Evolutionary conservation across 345 rosid genomes (phyloP).

Genomic region (Limnanthes douglasii): DNA sequence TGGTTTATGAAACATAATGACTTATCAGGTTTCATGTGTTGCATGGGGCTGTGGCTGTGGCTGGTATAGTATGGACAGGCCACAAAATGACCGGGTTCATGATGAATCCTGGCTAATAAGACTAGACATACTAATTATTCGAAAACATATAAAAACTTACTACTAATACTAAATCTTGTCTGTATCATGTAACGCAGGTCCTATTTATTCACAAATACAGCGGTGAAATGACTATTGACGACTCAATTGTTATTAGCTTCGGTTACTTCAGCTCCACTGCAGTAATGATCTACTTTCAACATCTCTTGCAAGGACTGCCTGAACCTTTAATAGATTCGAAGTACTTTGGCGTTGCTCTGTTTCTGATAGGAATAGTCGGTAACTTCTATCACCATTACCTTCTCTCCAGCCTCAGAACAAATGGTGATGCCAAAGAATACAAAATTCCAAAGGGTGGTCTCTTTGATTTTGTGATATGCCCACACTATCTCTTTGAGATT

Average conservation of each 20-base stretch:
- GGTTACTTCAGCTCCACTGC: constrained; percentile 24
- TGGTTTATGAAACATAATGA: too few species aligned
- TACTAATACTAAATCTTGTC: too few species aligned
- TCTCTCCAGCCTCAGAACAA: constrained; percentile 37
- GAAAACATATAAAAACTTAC: too few species aligned
- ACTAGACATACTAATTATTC: too few species aligned
- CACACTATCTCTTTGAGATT: constrained; percentile 69
- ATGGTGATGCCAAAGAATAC: constrained; percentile 29
- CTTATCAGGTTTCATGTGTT: too few species aligned
- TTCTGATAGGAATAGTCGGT: constrained; percentile 40
- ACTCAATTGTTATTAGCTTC: constrained; percentile 14
- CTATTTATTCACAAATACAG: constrained; percentile 49
- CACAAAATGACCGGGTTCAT: too few species aligned
- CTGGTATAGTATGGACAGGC: too few species aligned
- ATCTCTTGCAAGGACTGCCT: constrained; percentile 15
- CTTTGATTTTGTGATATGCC: constrained; percentile 43
- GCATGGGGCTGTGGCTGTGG: too few species aligned
- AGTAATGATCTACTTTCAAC: constrained; percentile 30
- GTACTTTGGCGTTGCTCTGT: constrained; percentile 26
- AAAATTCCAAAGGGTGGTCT: constrained; percentile 57
- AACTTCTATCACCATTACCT: constrained; percentile 69
- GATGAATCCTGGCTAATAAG: too few species aligned
- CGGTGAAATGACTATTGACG: constrained; percentile 24
- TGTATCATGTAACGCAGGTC: too few species aligned
- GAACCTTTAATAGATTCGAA: constrained; percentile 29